Percentiles rank a stretch among this genome's conserved stretches.
Evolutionary conservation across 345 rosid genomes (phyloP).

Genomic region (Physaria fendleri): DNA sequence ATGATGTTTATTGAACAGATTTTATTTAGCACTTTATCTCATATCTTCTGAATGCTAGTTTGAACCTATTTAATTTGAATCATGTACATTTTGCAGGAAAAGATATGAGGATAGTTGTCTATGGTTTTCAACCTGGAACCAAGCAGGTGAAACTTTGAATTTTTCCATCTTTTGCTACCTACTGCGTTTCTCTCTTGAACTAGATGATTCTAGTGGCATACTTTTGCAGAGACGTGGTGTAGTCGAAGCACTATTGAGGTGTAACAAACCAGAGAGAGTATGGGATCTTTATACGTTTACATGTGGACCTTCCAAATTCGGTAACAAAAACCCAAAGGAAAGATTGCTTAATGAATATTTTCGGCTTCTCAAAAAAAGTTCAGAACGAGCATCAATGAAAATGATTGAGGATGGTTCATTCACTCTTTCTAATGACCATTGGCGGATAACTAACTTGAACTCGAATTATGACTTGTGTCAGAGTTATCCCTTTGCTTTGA

Average conservation of each 20-base stretch:
- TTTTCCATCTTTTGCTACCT: not conserved
- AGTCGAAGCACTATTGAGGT: slow-evolving; percentile 53
- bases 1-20: slow-evolving; percentile 9
- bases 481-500: slow-evolving; percentile 85
- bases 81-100: slow-evolving; percentile 56
- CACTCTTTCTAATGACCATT: slow-evolving; percentile 61
- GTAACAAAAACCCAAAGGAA: slow-evolving; percentile 66
- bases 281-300: slow-evolving; percentile 88
- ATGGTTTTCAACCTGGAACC: slow-evolving; percentile 82
- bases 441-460: slow-evolving; percentile 84
- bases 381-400: slow-evolving; percentile 49
- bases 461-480: slow-evolving; percentile 60
- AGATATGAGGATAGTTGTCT: slow-evolving; percentile 93
- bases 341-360: slow-evolving; percentile 87
- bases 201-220: not conserved
- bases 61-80: slow-evolving; percentile 1
- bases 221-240: slow-evolving; percentile 64
- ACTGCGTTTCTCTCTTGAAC: not conserved
- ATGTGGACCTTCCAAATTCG: slow-evolving; percentile 65
- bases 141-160: slow-evolving; percentile 53
- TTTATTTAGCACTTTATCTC: slow-evolving; percentile 1
- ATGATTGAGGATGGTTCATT: slow-evolving; percentile 69
- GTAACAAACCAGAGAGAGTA: slow-evolving; percentile 57
- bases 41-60: not conserved
- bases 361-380: slow-evolving; percentile 73